phyloP scores from a whole-genome alignment of 163 green algal species.

The Chlamydomonas reinhardtii region DNA sequence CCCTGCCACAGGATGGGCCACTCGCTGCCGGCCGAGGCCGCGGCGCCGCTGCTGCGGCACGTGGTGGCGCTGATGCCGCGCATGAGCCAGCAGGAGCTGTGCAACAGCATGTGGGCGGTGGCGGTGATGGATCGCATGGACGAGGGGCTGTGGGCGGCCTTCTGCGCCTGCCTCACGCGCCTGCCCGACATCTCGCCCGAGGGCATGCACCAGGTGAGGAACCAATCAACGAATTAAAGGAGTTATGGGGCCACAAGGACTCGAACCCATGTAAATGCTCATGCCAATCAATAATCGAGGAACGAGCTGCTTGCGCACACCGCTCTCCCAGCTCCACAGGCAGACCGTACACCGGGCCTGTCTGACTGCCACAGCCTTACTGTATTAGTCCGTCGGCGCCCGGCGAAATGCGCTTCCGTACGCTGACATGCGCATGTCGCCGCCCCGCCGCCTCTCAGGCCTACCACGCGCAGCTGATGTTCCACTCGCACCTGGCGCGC shows the following conservation, averaged over 20 bases:
- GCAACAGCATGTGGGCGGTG: conserved; percentile 61
- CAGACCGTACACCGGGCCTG: too few species aligned
- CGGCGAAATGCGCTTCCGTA: too few species aligned
- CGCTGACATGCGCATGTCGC: background rate
- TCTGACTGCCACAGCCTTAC: too few species aligned
- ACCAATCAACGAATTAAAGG: too few species aligned
- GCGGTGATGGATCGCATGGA: conserved; percentile 56
- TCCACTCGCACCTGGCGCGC: conserved; percentile 52
- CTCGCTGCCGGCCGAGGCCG: conserved; percentile 18
- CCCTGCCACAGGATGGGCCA: conserved; percentile 43
- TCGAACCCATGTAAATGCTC: too few species aligned
- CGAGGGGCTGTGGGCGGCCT: conserved; percentile 38
- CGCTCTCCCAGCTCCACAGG: too few species aligned
- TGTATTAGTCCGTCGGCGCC: too few species aligned
- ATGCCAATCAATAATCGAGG: too few species aligned
- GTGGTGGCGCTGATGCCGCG: conserved; percentile 38
- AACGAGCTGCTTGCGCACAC: too few species aligned
- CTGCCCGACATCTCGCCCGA: conserved; percentile 48
- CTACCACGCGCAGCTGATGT: conserved; percentile 64
- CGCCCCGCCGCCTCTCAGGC: conserved; percentile 9
- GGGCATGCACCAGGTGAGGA: conserved; percentile 52
- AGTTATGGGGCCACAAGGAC: too few species aligned
- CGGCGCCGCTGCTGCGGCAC: conserved; percentile 20
- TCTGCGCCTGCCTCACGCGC: conserved; percentile 35
- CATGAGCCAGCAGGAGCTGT: conserved; percentile 65